Conservation (phyloP, 148 eudicot species). For the Hydrangea macrophylla region DNA sequence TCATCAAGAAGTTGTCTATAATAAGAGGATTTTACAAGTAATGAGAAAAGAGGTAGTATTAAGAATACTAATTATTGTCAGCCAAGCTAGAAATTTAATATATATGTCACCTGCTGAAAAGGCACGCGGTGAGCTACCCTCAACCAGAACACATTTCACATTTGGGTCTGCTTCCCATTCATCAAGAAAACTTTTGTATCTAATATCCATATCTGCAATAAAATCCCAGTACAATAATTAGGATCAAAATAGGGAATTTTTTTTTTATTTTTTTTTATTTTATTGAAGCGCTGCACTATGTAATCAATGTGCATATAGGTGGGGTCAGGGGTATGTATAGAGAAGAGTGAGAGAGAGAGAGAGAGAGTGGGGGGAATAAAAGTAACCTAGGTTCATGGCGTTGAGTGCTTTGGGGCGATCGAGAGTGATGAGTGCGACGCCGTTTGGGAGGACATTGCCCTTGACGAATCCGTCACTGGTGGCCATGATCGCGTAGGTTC, state of each 20-base stretch:
- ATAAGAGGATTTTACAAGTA: conserved; percentile 12
- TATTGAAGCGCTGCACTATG: too few relatives aligned
- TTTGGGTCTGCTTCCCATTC: conserved; percentile 90
- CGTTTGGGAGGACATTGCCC: conserved; percentile 71
- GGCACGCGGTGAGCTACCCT: conserved; percentile 86
- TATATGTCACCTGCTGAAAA: conserved; percentile 77
- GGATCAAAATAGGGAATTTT: too few relatives aligned
- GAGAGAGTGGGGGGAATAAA: too few relatives aligned
- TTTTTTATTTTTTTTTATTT: too few relatives aligned
- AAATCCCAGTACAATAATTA: not conserved
- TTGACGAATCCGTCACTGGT: conserved; percentile 64
- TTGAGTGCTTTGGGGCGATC: conserved; percentile 97
- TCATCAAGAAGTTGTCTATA: conserved; percentile 1
- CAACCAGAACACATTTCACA: conserved; percentile 81
- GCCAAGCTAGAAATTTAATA: not conserved
- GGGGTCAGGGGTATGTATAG: not conserved
- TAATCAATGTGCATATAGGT: not conserved
- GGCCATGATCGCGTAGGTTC: conserved; percentile 55
- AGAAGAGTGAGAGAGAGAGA: not conserved
- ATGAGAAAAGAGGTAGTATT: conserved; percentile 9
- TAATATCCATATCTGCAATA: conserved; percentile 81
- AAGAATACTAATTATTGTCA: not conserved
- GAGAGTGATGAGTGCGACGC: conserved; percentile 87
- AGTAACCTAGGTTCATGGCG: conserved; percentile 85
- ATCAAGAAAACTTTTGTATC: conserved; percentile 82